phyloP scores from a whole-genome alignment of 2,329 filamentous ascomycete species.

The Westerdykella sp. region DNA sequence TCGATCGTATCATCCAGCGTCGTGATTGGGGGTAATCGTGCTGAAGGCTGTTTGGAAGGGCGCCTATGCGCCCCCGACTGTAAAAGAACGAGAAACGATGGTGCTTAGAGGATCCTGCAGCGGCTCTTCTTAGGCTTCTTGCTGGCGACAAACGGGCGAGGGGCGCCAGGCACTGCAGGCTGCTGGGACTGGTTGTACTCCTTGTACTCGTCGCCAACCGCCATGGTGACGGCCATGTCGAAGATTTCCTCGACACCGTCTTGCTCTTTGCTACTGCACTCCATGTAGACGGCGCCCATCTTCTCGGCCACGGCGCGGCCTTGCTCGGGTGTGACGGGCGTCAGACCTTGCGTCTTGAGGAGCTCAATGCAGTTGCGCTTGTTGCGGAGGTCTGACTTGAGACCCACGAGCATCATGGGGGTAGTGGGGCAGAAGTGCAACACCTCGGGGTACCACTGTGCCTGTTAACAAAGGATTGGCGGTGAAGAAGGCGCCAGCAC shows the following conservation, averaged over 20 bases:
- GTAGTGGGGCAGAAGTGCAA: constrained; percentile 98
- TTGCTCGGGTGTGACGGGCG: constrained; percentile 87
- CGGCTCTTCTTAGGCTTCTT: constrained; percentile 37
- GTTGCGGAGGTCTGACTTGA: constrained; percentile 93
- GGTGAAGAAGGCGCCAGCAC: constrained; percentile 11
- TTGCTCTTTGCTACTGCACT: constrained; percentile 98
- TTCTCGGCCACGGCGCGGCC: constrained; percentile 80
- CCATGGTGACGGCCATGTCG: constrained; percentile 80
- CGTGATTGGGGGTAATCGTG: constrained; percentile 31
- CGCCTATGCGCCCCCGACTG: constrained; percentile 9
- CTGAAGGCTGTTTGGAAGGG: constrained; percentile 6
- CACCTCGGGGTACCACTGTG: constrained; percentile 98
- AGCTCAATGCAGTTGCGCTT: constrained; percentile 98
- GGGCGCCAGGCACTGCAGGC: constrained; percentile 12
- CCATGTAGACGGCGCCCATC: constrained; percentile 94
- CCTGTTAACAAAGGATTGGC: constrained; percentile 20
- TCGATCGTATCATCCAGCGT: constrained; percentile 38
- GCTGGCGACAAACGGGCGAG: constrained; percentile 21
- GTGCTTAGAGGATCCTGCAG: constrained; percentile 36
- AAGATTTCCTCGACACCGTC: constrained; percentile 95
- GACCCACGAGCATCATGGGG: constrained; percentile 86
- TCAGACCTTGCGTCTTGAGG: constrained; percentile 94
- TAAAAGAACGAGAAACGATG: constrained; percentile 11
- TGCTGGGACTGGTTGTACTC: constrained; percentile 13
- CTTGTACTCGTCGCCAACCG: constrained; percentile 64